Base-by-base conservation (phyloP, 805 yeast genomes). In the Lachancea sp. region DNA sequence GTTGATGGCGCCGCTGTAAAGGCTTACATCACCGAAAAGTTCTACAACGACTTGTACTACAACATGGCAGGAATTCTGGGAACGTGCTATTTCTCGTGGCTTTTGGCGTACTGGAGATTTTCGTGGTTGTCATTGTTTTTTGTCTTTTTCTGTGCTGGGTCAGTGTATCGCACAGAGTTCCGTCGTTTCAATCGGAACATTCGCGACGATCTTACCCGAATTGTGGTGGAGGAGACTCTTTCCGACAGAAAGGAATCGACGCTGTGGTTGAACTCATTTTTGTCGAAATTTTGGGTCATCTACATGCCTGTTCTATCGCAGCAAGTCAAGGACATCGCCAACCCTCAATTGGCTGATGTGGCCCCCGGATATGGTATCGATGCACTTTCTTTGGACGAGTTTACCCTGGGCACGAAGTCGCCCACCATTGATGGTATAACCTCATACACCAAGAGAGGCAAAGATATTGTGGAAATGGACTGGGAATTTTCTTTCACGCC, bases 291-390 rank as follows among this genome's bases (percentile, higher is more conserved):
- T 58, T 85, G 95, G 95, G 85, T 84, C 46, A 83, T 85, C 49
- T 85, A 85, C 57, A 85, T 85, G 95, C 91, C 93, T 27, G 88
- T 85, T 0, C 69, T 85, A 41, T 81, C 89, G 6, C 87, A 83
- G 53, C 80, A 78, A 65, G 95, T 85, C 19, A 72, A 79, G 62
- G 75, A 74, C 40, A 77, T 75, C 56, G 84, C 87, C n/a, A 84
- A 83, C 55, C 81, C 78, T 19, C 70, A 75, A 15, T 66, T 85
- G 58, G 77, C 79, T 38, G 89, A 78, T 57, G 78, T 79, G 49
- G 87, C 84, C 3, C 91, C 95, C 12, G 95, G 95, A 22, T 81
- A 78, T 56, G 93, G 93, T 60, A 84, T 85, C 57, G 90, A 84
- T 47, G 82, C 80, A 5, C 60, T 85, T 41, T 71, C 84, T 5